These are phyloP conservation scores for Blepharisma japonicum DNA, from an alignment of 73 alveolate species.

Conservation along the genomic window DNA sequence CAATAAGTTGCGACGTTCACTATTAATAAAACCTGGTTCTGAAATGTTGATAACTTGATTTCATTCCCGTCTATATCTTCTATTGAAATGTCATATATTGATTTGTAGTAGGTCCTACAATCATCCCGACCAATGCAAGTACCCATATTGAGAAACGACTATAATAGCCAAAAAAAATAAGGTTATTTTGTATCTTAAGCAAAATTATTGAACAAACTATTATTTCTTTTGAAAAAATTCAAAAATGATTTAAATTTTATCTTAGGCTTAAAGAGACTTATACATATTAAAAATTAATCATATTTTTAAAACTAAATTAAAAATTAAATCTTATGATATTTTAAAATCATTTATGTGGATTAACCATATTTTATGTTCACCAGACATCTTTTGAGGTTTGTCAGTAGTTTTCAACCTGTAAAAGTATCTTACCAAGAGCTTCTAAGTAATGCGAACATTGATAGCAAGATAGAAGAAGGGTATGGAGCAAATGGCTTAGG, in stretches of 20 bases:
- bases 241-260: no score
- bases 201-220: no score
- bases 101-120: conserved; percentile 16
- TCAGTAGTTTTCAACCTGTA: no score
- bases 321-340: no score
- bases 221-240: no score
- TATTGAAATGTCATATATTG: conserved; percentile 35
- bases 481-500: conserved; percentile 65
- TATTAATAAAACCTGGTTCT: conserved; percentile 34
- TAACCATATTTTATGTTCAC: not conserved
- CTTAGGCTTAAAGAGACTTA: no score
- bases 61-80: conserved; percentile 39
- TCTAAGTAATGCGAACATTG: conserved; percentile 2
- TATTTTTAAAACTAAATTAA: no score
- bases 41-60: conserved; percentile 15
- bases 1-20: conserved; percentile 67
- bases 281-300: no score
- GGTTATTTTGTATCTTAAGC: no score
- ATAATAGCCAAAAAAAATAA: no score
- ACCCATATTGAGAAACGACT: not conserved
- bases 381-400: no score
- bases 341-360: not conserved
- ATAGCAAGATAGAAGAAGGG: conserved; percentile 46
- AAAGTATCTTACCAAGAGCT: not conserved
- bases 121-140: conserved; percentile 22